Evolutionary conservation across 345 rosid species (phyloP).

Genomic region (Lenwebbia sp.): DNA sequence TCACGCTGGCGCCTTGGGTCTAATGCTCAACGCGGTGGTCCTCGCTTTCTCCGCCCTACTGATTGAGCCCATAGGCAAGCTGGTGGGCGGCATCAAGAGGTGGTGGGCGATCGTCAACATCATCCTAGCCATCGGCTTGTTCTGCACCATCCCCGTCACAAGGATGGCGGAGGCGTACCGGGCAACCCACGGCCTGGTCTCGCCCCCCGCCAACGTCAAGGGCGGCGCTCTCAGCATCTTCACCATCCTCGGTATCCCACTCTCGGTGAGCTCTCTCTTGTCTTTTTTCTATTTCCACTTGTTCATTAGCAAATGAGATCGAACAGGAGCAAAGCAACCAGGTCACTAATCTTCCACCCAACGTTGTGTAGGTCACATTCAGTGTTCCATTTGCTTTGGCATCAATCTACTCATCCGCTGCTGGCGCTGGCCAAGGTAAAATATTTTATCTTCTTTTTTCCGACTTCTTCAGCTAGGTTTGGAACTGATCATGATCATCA

Average conservation of each 20-base stretch:
- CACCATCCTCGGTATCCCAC: constrained; percentile 68
- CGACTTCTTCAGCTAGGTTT: background rate
- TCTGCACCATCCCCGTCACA: constrained; percentile 38
- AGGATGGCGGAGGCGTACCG: constrained; percentile 50
- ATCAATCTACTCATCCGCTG: constrained; percentile 47
- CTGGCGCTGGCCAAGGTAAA: constrained; percentile 89
- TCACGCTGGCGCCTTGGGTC: constrained; percentile 29
- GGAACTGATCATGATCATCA: background rate
- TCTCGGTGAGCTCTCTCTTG: constrained; percentile 32
- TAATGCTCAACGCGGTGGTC: constrained; percentile 37
- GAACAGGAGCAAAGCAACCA: background rate
- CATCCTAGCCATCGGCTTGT: constrained; percentile 47
- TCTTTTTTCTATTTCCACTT: background rate
- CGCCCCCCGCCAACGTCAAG: constrained; percentile 37
- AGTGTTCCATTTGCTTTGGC: constrained; percentile 91
- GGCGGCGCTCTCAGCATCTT: constrained; percentile 55
- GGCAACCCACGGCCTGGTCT: background rate
- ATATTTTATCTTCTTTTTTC: background rate
- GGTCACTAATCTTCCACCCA: background rate
- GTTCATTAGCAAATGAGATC: background rate
- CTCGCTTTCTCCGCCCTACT: constrained; percentile 20
- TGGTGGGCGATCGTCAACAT: constrained; percentile 26
- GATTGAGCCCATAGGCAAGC: constrained; percentile 11
- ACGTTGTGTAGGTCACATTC: constrained; percentile 46
- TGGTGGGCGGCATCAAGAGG: constrained; percentile 42